These are phyloP conservation scores for Tulasnella sp. DNA, from an alignment of 768 basidiomycete species.

Conservation along the genomic window DNA sequence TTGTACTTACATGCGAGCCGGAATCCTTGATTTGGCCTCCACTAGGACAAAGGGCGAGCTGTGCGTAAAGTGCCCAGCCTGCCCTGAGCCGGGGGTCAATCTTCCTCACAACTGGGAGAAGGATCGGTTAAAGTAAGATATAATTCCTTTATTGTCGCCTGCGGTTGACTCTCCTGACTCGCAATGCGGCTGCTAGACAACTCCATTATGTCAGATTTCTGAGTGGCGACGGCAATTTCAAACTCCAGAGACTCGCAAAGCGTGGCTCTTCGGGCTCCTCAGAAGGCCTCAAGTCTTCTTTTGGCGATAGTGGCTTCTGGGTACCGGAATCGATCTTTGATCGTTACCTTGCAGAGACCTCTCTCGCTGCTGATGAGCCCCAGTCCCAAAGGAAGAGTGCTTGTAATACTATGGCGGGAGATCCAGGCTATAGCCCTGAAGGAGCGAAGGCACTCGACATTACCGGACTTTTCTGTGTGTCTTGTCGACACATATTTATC, in stretches of 20 bases:
- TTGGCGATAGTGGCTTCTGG: background rate
- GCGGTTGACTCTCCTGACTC: too few species aligned
- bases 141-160: too few species aligned
- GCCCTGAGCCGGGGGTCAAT: background rate
- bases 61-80: background rate
- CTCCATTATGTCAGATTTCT: background rate
- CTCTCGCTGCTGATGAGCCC: background rate
- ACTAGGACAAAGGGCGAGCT: background rate
- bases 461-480: background rate
- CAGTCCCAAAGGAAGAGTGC: background rate
- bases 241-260: background rate
- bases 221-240: background rate
- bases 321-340: background rate
- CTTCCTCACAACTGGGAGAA: background rate
- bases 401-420: background rate
- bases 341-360: background rate
- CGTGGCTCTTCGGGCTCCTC: background rate
- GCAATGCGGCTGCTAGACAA: too few species aligned
- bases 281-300: background rate
- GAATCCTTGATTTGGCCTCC: background rate
- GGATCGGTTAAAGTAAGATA: background rate
- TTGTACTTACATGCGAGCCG: background rate
- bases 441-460: background rate
- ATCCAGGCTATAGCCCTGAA: background rate
- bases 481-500: background rate